Evolutionary conservation across 2,329 filamentous ascomycete species (phyloP), one percentile per base, ranked within the genome.

Genomic region (Aspergillus ochraceus): DNA sequence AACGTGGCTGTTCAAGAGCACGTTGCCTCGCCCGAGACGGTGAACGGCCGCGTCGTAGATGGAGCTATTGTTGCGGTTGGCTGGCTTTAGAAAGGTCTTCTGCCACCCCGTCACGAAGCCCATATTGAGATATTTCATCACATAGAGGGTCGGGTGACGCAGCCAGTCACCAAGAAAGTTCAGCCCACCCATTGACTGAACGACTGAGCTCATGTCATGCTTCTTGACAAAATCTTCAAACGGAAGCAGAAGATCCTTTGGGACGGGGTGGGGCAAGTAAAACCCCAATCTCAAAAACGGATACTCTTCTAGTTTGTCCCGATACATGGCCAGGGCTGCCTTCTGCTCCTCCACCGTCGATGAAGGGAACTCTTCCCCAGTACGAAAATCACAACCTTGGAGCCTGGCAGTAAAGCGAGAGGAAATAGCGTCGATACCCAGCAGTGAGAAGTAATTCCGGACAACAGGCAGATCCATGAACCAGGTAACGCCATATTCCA

Each of bases 401-500:
- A 55, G 32, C 2, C 42, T 20, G 19, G 12, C 17, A 14, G 45
- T 30, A 36, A 52, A 55, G 14, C 14, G 12, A 12, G 42, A 12
- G 4, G 19, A 6, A 10, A 26, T 30, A 14, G 58, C 32, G 6
- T 61, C 51, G n/a, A 71, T 58, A 19, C 68, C 56, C 42, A 72
- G 64, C 36, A 64, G 63, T 20, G 54, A 54, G 49, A 75, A 70
- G 51, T 66, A 70, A 26, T 69, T 52, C 1, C 55, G 58, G 6
- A 64, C 62, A 8, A 66, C 57, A 4, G 62, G 51, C 11, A 63
- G 65, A 54, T 72, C 62, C 50, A 63, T 59, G 50, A 63, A 72
- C 29, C 58, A 61, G 29, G 64, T 56, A 5, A 74, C 71, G 22
- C 73, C 71, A 55, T 68, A 68, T 57, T 74, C 70, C 29, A 74